Evolutionary conservation across 768 basidiomycete genomes (phyloP), one percentile per base, ranked within the genome.

Genomic region (Butyriboletus loyo): DNA sequence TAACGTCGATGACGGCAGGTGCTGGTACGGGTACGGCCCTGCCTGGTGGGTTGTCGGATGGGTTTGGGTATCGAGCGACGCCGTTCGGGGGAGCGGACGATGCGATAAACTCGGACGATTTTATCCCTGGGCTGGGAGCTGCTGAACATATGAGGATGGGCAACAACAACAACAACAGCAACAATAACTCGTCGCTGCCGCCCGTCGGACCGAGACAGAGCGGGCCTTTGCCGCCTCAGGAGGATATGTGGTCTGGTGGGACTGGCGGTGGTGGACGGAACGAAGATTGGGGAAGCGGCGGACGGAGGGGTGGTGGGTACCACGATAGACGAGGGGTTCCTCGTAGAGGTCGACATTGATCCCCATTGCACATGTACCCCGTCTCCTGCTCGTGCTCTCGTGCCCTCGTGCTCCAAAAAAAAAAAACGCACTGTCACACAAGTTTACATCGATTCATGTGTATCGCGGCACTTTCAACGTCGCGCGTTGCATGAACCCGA

Each of bases 41-140:
- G 1, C 57, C 58, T 4, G 59, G 62, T 9, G 60, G 50, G 21
- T 2, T 61, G 32, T 48, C 55, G 8, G 64, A 58, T 8, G 62
- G 59, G 19, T 59, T 59, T 15, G 58, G 67, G 48, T 61, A 63
- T 14, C 65, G 67, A 5, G 66, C 67, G 21, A 25, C 40, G 17
- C 35, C 55, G 35, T 65, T 70, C 38, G 63, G 59, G 31, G 61
- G 56, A 24, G 52, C 49, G 27, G 68, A 63, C 34, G 67, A 66
- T 27, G 42, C 47, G 44, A 71, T 65, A 46, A 71, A 62, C n/a
- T 66, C 65, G 44, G 86, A 86, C 39, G 83, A 83, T 54, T 75
- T 77, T 55, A 83, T 88, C 19, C 88, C 87, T 27, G 87, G 87
- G 1, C 74, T 88, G 53, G 79, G 83, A 11, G 72, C 72, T 7